A percentile compares a stretch with the other conserved stretches of the same genome.
Evolutionary conservation across 1,139 yeast genomes (phyloP).

Genomic region (Yamadazyma dendronema): DNA sequence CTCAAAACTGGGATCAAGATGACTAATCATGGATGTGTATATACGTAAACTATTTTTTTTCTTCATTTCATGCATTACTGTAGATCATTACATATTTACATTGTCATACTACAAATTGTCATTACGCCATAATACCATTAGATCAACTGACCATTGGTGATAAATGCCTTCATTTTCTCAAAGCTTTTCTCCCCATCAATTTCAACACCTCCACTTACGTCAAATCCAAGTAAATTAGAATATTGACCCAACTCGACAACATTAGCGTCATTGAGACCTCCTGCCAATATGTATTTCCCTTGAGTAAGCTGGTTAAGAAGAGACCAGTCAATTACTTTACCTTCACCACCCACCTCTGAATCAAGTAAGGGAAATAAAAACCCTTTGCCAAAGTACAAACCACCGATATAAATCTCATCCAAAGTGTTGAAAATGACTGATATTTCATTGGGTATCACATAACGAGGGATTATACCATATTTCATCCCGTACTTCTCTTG

Average conservation of each 20-base stretch:
- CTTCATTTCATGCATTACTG: background rate
- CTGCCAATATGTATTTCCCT: slow-evolving; percentile 73
- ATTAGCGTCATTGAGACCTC: slow-evolving; percentile 80
- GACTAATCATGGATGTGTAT: slow-evolving; percentile 44
- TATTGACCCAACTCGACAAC: slow-evolving; percentile 49
- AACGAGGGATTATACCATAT: slow-evolving; percentile 72
- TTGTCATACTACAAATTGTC: background rate
- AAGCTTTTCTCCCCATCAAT: slow-evolving; percentile 65
- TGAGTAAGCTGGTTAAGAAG: slow-evolving; percentile 26
- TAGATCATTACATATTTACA: slow-evolving; percentile 1
- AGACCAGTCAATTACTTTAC: slow-evolving; percentile 72
- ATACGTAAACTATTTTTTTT: slow-evolving; percentile 1
- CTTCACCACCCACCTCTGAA: slow-evolving; percentile 92
- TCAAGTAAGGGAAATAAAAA: slow-evolving; percentile 63
- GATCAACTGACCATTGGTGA: slow-evolving; percentile 40
- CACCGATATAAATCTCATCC: slow-evolving; percentile 13
- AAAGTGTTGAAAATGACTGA: slow-evolving; percentile 19
- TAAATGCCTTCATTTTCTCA: slow-evolving; percentile 56
- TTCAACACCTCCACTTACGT: slow-evolving; percentile 95
- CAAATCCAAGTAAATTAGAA: slow-evolving; percentile 74
- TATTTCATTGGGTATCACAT: slow-evolving; percentile 57
- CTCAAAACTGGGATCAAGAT: slow-evolving; percentile 91
- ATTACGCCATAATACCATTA: background rate
- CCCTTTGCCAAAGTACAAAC: slow-evolving; percentile 31
- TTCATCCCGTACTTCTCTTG: slow-evolving; percentile 13